These are phyloP conservation scores for Botryotinia convoluta DNA, from an alignment of 2,329 filamentous ascomycete genomes.

Conservation along the genomic window DNA sequence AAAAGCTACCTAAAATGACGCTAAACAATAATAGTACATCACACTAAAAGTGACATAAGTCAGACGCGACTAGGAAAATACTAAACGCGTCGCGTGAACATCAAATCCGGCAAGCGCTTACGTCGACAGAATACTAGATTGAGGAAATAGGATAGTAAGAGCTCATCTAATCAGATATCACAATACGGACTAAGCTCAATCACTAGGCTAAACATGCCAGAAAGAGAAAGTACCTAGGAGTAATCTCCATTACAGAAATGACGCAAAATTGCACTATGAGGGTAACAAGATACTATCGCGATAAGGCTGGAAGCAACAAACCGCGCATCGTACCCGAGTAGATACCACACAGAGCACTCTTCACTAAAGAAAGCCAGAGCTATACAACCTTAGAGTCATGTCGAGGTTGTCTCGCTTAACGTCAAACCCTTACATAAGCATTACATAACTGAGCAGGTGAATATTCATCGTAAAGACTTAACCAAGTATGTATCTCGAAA, in stretches of 20 bases:
- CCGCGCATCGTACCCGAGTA: rapidly evolving
- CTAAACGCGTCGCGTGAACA: not conserved
- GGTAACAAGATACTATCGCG: rapidly evolving
- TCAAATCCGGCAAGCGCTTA: not conserved
- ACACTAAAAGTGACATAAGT: not conserved
- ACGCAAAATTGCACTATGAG: not conserved
- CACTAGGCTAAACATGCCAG: not conserved
- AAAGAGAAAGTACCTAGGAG: not conserved
- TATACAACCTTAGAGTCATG: not conserved
- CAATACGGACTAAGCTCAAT: not conserved
- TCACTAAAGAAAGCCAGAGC: not conserved
- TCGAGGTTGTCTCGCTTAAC: not conserved
- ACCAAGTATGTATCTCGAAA: not conserved
- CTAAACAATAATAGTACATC: not conserved
- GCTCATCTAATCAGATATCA: not conserved
- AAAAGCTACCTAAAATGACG: not conserved
- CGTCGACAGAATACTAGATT: rapidly evolving
- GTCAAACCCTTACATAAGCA: not conserved
- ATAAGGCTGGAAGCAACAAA: rapidly evolving
- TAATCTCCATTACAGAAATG: not conserved
- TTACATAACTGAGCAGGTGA: not conserved
- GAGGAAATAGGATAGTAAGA: not conserved
- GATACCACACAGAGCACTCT: not conserved
- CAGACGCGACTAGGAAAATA: not conserved
- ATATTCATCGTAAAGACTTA: not conserved